phyloP scores from a whole-genome alignment of 371 early-diverging fungal species.

The Apophysomyces sp. region DNA sequence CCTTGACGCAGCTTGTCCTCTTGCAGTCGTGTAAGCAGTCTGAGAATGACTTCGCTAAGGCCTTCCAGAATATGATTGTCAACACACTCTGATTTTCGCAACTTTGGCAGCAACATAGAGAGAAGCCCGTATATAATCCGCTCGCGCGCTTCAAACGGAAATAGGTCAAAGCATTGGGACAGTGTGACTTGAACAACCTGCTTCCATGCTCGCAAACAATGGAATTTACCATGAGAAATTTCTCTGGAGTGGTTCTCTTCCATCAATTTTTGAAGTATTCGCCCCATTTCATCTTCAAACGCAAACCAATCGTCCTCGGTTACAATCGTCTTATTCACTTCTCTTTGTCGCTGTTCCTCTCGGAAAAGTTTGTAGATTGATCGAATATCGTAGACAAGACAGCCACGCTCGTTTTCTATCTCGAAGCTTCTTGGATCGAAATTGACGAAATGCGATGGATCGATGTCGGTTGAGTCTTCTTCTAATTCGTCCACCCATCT shows the following conservation, averaged over 20 bases:
- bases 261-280: constrained; percentile 52
- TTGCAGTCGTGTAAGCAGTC: constrained; percentile 44
- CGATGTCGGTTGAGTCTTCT: constrained; percentile 3
- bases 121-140: constrained; percentile 61
- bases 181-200: constrained; percentile 74
- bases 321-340: constrained; percentile 46
- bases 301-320: constrained; percentile 36
- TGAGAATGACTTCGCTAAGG: constrained; percentile 62
- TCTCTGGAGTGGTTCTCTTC: constrained; percentile 67
- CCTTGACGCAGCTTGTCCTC: constrained; percentile 31
- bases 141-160: constrained; percentile 62
- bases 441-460: constrained; percentile 16
- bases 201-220: constrained; percentile 78
- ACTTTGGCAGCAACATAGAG: constrained; percentile 57
- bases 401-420: constrained; percentile 58
- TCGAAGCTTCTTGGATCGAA: constrained; percentile 21
- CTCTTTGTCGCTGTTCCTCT: constrained; percentile 5
- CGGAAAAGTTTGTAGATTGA: constrained; percentile 45
- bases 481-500: constrained; percentile 47
- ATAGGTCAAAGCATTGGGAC: constrained; percentile 61
- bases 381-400: constrained; percentile 65
- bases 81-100: constrained; percentile 25
- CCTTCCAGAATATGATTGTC: constrained; percentile 51
- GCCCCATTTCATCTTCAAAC: constrained; percentile 52
- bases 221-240: constrained; percentile 58